These are phyloP conservation scores for Pharus latifolius DNA, from an alignment of 176 grass and related monocot species.

Conservation along the genomic window DNA sequence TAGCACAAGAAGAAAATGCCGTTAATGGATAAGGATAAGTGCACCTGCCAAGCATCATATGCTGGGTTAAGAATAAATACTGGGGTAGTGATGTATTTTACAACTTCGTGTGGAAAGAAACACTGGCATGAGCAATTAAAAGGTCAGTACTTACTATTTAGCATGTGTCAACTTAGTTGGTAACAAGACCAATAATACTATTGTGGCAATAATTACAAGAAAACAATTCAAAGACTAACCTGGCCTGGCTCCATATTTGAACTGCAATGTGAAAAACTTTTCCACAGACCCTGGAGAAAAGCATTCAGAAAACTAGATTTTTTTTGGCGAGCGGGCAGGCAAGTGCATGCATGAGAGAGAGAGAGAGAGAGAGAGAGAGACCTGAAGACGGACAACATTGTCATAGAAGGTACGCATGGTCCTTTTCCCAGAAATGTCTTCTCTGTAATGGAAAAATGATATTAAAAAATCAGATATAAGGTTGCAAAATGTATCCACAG, in stretches of 20 bases:
- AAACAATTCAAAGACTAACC: background rate
- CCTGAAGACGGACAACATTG: conserved; percentile 72
- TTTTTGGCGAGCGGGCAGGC: too few relatives aligned
- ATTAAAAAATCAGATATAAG: background rate
- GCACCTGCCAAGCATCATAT: conserved; percentile 87
- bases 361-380: conserved; percentile 7
- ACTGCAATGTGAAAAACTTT: conserved; percentile 34
- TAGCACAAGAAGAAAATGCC: background rate
- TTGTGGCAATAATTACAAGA: background rate
- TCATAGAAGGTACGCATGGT: conserved; percentile 54
- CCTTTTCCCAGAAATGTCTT: conserved; percentile 66
- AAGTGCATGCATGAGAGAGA: background rate
- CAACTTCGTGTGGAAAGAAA: conserved; percentile 71
- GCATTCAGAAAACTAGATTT: background rate
- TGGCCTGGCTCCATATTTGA: conserved; percentile 31
- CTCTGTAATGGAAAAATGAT: conserved; percentile 20
- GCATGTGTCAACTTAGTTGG: background rate
- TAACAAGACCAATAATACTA: background rate
- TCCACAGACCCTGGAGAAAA: conserved; percentile 28
- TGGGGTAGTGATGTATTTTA: conserved; percentile 55
- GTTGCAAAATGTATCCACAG: background rate
- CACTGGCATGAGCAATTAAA: conserved; percentile 27
- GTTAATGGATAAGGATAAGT: background rate
- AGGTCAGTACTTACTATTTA: conserved; percentile 4
- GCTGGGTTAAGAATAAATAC: conserved; percentile 83